Percentiles rank a stretch among this genome's conserved stretches.
These are phyloP conservation scores for Monotropa hypopitys DNA, from an alignment of 179 eudicot genomes.

Conservation along the genomic window DNA sequence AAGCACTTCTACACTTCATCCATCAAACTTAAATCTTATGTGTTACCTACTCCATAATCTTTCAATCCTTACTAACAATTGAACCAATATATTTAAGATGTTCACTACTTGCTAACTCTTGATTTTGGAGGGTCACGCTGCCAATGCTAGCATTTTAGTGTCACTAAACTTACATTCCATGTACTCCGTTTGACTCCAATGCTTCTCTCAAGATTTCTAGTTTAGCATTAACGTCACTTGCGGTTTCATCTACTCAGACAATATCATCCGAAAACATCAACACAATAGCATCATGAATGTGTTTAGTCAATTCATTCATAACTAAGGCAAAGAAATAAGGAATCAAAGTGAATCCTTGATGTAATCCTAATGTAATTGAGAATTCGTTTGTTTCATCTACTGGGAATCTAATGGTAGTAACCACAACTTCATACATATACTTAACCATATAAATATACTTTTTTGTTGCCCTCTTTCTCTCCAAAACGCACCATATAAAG, in stretches of 20 bases:
- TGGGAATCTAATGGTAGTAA: neutral
- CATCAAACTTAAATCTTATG: too few relatives aligned
- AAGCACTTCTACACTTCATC: too few relatives aligned
- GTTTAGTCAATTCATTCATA: neutral
- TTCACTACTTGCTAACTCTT: neutral
- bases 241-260: neutral
- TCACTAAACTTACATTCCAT: neutral
- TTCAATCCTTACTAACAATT: neutral
- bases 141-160: neutral
- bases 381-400: neutral
- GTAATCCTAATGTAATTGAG: neutral
- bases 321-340: neutral
- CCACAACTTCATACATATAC: neutral
- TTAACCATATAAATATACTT: neutral
- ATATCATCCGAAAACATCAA: neutral
- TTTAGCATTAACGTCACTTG: neutral
- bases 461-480: neutral
- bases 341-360: neutral
- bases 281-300: neutral
- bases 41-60: too few relatives aligned
- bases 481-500: neutral
- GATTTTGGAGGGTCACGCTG: neutral
- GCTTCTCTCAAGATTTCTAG: neutral
- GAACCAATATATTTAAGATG: neutral
- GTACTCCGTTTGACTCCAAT: neutral